These are phyloP conservation scores for Trichoderma aggressivum DNA, from an alignment of 2,329 filamentous ascomycete species.

Conservation along the genomic window DNA sequence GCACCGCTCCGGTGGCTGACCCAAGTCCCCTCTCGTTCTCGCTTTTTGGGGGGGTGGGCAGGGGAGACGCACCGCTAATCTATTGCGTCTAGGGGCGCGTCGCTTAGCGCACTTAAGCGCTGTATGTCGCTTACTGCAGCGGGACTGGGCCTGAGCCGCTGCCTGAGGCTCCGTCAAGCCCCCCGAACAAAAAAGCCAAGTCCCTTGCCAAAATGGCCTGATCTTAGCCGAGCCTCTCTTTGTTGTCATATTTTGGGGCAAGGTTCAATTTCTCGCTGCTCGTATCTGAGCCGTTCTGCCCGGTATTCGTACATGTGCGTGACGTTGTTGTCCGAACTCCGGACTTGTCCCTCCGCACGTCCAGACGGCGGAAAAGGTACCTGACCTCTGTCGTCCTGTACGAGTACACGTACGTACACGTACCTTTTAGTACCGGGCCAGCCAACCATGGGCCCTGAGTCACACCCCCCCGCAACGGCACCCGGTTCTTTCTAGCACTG, in stretches of 20 bases:
- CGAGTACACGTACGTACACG: not conserved
- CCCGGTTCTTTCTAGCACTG: not conserved
- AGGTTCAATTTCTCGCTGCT: not conserved
- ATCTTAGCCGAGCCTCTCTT: slow-evolving; percentile 1
- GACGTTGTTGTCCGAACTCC: not conserved
- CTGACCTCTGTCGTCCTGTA: not conserved
- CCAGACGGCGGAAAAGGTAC: not conserved
- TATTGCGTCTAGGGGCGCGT: slow-evolving; percentile 14
- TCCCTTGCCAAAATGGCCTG: not conserved
- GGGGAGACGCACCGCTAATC: not conserved
- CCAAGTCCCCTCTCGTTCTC: not conserved
- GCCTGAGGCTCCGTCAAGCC: not conserved
- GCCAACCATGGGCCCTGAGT: slow-evolving; percentile 1
- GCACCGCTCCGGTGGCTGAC: not conserved
- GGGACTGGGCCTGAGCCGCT: not conserved
- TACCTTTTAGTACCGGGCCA: not conserved
- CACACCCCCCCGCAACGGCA: not conserved
- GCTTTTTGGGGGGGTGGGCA: not conserved
- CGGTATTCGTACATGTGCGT: not conserved
- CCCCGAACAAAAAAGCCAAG: not conserved
- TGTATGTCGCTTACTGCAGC: slow-evolving; percentile 17
- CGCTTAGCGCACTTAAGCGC: slow-evolving; percentile 20
- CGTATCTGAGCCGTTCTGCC: not conserved
- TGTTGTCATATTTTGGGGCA: not conserved
- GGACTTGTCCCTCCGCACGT: not conserved